Evolutionary conservation across 2,329 filamentous ascomycete genomes (phyloP), one percentile per base, ranked within the genome.

Genomic region (Aciculosporium take): DNA sequence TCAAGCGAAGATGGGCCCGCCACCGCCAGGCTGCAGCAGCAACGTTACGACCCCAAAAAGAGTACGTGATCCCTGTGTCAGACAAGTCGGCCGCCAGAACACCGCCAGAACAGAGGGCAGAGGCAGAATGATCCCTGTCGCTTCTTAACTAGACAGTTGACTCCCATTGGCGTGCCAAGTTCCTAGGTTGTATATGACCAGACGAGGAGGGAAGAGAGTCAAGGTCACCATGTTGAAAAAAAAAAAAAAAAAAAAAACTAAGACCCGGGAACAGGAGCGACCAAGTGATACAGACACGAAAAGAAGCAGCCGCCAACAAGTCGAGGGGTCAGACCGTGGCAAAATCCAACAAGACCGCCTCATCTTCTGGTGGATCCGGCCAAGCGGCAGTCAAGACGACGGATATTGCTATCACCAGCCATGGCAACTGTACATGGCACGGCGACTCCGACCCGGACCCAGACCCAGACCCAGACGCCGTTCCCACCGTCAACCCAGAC

Each of bases 401-500:
- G 23, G 7, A 5, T 17, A 24, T 18, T 13, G 23, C 34, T 8
- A 27, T 23, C 10, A 8, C 6, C 24, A 6, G 23, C 23, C 24
- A 12, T 12, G 33, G 35, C 8, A 43, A 50, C 24, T 48, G 40
- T 5, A 44, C 29, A 2, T 58, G 60, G 0, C 51, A 57, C n/a
- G n/a, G n/a, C n/a, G n/a, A n/a, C n/a, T n/a, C n/a, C n/a, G n/a
- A n/a, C n/a, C n/a, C n/a, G n/a, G n/a, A n/a, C n/a, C n/a, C n/a
- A 24, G 55, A 60, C 13, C 46, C 49, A 0, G 55, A 61, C 24
- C 46, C 55, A 1, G 57, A 59, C 31, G 49, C 53, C 0, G 56
- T 66, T 6, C 63, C 65, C 0, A 52, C 52, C 2, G 48, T 49
- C 1, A 67, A 67, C 41, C 56, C 61, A 0, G 57, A 66, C 10